These are phyloP conservation scores for Anthostomella pinea DNA, from an alignment of 2,329 filamentous ascomycete genomes.

Conservation along the genomic window DNA sequence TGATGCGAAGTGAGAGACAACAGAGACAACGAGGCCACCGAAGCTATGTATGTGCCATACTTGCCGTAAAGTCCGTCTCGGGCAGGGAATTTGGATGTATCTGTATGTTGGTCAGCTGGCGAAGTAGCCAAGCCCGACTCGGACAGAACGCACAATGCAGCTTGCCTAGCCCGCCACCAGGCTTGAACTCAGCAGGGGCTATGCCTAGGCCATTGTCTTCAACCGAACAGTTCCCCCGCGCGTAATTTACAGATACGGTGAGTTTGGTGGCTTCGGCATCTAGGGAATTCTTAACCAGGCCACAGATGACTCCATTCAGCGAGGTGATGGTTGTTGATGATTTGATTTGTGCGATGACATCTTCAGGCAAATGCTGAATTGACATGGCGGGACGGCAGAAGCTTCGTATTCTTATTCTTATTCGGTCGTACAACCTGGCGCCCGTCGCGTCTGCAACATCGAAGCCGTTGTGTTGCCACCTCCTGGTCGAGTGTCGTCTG, in stretches of 20 bases:
- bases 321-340: slow-evolving; percentile 79
- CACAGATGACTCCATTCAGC: slow-evolving; percentile 67
- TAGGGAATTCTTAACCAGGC: slow-evolving; percentile 78
- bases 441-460: too few relatives aligned
- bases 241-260: slow-evolving; percentile 69
- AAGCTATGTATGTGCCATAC: slow-evolving; percentile 73
- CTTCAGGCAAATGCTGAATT: slow-evolving; percentile 66
- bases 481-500: too few relatives aligned
- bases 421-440: too few relatives aligned
- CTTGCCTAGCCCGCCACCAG: slow-evolving; percentile 68
- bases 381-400: slow-evolving; percentile 41
- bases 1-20: slow-evolving; percentile 74
- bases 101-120: slow-evolving; percentile 41
- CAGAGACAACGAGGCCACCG: slow-evolving; percentile 72
- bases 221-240: slow-evolving; percentile 70
- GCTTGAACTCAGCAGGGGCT: slow-evolving; percentile 65
- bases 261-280: slow-evolving; percentile 73
- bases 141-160: slow-evolving; percentile 58
- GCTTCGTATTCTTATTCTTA: too few relatives aligned
- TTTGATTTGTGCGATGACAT: slow-evolving; percentile 75
- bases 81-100: slow-evolving; percentile 70
- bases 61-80: slow-evolving; percentile 56
- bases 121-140: slow-evolving; percentile 8
- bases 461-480: too few relatives aligned
- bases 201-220: slow-evolving; percentile 88